phyloP scores from a whole-genome alignment of 1,139 yeast genomes.

The Kluyveromyces marxianus region DNA sequence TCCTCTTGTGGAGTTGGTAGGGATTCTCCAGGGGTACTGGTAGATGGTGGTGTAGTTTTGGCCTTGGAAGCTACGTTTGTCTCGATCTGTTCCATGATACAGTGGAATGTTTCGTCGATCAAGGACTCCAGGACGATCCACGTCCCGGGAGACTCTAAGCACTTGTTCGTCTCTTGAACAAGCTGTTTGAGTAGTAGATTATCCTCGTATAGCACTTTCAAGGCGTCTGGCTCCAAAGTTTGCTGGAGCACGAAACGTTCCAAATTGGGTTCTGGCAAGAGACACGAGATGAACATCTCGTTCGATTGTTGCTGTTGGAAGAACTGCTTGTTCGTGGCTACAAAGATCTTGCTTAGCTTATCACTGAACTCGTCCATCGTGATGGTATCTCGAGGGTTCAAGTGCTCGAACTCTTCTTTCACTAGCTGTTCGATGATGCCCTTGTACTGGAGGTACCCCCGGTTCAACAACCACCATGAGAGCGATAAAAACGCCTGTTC shows the following conservation, averaged over 20 bases:
- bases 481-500: constrained; percentile 83
- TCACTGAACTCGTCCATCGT: constrained; percentile 51
- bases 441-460: constrained; percentile 66
- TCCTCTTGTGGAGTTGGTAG: constrained; percentile 9
- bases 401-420: constrained; percentile 48
- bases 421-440: constrained; percentile 53
- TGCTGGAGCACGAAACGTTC: constrained; percentile 36
- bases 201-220: constrained; percentile 24
- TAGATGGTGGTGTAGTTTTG: constrained; percentile 5
- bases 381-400: constrained; percentile 69
- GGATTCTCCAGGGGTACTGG: constrained; percentile 11
- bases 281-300: constrained; percentile 11
- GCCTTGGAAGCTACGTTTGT: constrained; percentile 19
- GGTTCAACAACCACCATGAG: constrained; percentile 90
- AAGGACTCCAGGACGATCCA: constrained; percentile 22
- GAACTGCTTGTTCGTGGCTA: constrained; percentile 34
- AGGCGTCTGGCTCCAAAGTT: constrained; percentile 32
- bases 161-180: constrained; percentile 44
- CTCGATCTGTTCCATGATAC: constrained; percentile 20
- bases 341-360: constrained; percentile 33
- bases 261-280: constrained; percentile 28
- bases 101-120: constrained; percentile 25
- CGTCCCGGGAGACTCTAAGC: constrained; percentile 21
- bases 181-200: constrained; percentile 23
- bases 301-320: constrained; percentile 17